Evolutionary conservation across 306 rosid genomes (phyloP).

Genomic region (Prunus kanzakura): DNA sequence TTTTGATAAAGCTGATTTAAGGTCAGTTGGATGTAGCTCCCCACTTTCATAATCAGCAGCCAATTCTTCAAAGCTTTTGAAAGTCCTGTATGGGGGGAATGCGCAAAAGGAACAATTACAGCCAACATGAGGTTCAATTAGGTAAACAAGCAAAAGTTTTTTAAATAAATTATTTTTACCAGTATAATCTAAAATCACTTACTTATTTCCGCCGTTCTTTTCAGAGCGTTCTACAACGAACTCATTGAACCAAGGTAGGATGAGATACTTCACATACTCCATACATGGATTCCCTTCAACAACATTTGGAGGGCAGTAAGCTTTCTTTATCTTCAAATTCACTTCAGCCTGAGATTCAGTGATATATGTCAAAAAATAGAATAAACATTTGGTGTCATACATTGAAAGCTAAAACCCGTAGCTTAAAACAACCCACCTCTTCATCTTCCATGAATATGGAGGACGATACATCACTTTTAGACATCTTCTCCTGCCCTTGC

Average conservation of each 20-base stretch:
- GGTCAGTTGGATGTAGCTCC: slow-evolving; percentile 71
- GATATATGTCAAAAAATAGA: not conserved
- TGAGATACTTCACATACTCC: slow-evolving; percentile 65
- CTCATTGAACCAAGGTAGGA: slow-evolving; percentile 81
- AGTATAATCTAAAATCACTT: slow-evolving; percentile 26
- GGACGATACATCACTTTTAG: slow-evolving; percentile 77
- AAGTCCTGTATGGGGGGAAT: slow-evolving; percentile 36
- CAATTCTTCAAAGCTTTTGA: slow-evolving; percentile 59
- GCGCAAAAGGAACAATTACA: slow-evolving; percentile 1
- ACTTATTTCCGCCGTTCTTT: slow-evolving; percentile 74
- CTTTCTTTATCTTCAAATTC: slow-evolving; percentile 77
- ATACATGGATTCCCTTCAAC: slow-evolving; percentile 85
- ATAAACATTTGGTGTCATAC: not conserved
- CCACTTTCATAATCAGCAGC: slow-evolving; percentile 58
- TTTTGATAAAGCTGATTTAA: slow-evolving; percentile 69
- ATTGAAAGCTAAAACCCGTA: slow-evolving; percentile 1
- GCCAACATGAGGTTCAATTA: not conserved
- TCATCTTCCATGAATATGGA: slow-evolving; percentile 93
- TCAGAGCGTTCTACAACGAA: slow-evolving; percentile 63
- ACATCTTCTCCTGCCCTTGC: slow-evolving; percentile 92
- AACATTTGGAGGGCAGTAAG: slow-evolving; percentile 72
- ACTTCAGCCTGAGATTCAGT: slow-evolving; percentile 61
- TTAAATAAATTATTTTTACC: not conserved
- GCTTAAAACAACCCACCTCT: slow-evolving; percentile 50
- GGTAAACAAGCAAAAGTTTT: not conserved